These are phyloP conservation scores for Elsinoe fawcettii DNA, from an alignment of 2,329 filamentous ascomycete species.

Conservation along the genomic window DNA sequence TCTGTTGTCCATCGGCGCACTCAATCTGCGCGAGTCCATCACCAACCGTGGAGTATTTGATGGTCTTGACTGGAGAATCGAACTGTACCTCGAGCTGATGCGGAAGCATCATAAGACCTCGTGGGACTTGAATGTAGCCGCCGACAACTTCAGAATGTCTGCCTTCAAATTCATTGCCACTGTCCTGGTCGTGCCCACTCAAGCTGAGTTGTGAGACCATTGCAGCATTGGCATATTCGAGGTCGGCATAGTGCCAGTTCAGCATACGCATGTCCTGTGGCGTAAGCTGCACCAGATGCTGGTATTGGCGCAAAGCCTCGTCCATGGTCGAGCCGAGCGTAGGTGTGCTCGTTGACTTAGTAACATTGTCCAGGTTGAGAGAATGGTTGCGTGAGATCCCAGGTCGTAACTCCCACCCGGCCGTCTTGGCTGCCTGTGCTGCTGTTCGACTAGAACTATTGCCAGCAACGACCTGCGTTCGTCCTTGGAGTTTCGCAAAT, in stretches of 20 bases:
- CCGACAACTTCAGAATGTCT: conserved; percentile 88
- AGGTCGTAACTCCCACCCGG: conserved; percentile 72
- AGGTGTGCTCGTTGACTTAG: conserved; percentile 53
- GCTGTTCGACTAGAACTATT: conserved; percentile 63
- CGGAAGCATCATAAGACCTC: conserved; percentile 72
- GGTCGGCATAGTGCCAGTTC: conserved; percentile 97
- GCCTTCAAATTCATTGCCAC: conserved; percentile 94
- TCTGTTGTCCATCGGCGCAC: conserved; percentile 66
- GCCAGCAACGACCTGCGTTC: conserved; percentile 63
- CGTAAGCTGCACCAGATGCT: conserved; percentile 69
- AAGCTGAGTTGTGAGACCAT: conserved; percentile 83
- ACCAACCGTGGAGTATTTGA: conserved; percentile 51
- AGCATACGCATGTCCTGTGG: conserved; percentile 82
- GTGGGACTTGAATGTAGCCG: conserved; percentile 88
- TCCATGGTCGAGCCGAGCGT: conserved; percentile 89
- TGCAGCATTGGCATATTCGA: conserved; percentile 94
- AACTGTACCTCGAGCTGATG: conserved; percentile 68
- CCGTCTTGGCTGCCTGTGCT: conserved; percentile 64
- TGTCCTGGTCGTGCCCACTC: conserved; percentile 91
- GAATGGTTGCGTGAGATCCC: conserved; percentile 55
- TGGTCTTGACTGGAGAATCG: conserved; percentile 62
- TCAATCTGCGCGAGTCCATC: conserved; percentile 51
- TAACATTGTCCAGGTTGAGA: conserved; percentile 61
- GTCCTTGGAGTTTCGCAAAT: conserved; percentile 58
- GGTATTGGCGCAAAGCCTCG: conserved; percentile 82